Conservation (phyloP, 768 basidiomycete genomes). For the Suillus decipiens region DNA sequence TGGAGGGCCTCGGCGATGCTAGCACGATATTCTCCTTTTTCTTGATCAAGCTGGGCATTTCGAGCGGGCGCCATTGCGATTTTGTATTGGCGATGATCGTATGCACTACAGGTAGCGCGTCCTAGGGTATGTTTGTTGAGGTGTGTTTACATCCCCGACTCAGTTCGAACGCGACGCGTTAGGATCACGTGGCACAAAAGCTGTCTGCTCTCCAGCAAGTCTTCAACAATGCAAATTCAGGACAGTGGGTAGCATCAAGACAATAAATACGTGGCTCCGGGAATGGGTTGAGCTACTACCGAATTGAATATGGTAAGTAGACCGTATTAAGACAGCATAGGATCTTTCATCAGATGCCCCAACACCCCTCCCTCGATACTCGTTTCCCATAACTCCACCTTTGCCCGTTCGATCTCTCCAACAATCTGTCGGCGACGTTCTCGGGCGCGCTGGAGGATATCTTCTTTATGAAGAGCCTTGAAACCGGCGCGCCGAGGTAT, state of each 20-base stretch:
- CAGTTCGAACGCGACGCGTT: conserved; percentile 10
- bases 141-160: background rate
- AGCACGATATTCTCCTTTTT: conserved; percentile 33
- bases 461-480: conserved; percentile 35
- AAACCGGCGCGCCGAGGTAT: background rate
- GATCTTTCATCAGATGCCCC: conserved; percentile 44
- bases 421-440: conserved; percentile 53
- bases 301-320: background rate
- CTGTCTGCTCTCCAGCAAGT: background rate
- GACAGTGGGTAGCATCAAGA: background rate
- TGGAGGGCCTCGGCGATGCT: conserved; percentile 54
- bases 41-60: conserved; percentile 31
- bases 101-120: background rate
- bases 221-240: background rate
- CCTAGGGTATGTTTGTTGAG: conserved; percentile 7
- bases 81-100: background rate
- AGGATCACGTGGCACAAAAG: conserved; percentile 8
- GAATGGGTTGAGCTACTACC: background rate
- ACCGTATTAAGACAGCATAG: background rate
- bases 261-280: background rate
- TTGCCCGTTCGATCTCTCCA: conserved; percentile 58
- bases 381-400: conserved; percentile 72
- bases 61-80: conserved; percentile 27
- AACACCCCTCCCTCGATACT: conserved; percentile 71
- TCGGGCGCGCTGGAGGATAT: conserved; percentile 52